These are phyloP conservation scores for Berberis vulgaris DNA, from an alignment of 164 flowering plant genomes.

Conservation along the genomic window DNA sequence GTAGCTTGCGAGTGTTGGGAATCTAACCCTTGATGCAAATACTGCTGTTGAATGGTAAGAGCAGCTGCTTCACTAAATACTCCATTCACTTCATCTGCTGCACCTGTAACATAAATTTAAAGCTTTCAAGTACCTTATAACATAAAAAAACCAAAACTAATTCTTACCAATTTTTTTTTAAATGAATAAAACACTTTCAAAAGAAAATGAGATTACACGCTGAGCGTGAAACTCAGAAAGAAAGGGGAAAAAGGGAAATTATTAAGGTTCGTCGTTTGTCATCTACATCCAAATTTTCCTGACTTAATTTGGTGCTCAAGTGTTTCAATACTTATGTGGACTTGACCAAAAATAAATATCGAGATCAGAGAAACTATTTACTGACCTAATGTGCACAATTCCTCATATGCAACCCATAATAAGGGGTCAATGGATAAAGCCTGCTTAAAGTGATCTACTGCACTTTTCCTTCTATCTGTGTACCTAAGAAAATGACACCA, in stretches of 20 bases:
- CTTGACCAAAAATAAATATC: constrained; percentile 1
- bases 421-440: constrained; percentile 87
- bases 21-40: constrained; percentile 27
- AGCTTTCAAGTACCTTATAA: background rate
- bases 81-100: constrained; percentile 74
- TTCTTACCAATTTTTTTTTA: too few species aligned
- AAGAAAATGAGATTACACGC: too few species aligned
- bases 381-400: constrained; percentile 84
- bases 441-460: constrained; percentile 81
- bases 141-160: too few species aligned
- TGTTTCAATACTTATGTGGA: too few species aligned
- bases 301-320: background rate
- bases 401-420: constrained; percentile 96
- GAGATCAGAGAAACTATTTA: background rate
- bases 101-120: constrained; percentile 39
- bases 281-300: too few species aligned
- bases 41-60: constrained; percentile 57
- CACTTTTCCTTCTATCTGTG: constrained; percentile 83
- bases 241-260: too few species aligned
- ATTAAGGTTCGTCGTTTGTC: too few species aligned
- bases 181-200: too few species aligned
- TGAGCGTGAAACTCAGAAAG: too few species aligned
- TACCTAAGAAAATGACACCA: constrained; percentile 41
- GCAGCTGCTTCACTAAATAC: constrained; percentile 79
- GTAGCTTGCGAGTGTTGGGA: constrained; percentile 26